These are phyloP conservation scores for Agarophyton chilense DNA, from an alignment of 23 red algal genomes.

Conservation along the genomic window DNA sequence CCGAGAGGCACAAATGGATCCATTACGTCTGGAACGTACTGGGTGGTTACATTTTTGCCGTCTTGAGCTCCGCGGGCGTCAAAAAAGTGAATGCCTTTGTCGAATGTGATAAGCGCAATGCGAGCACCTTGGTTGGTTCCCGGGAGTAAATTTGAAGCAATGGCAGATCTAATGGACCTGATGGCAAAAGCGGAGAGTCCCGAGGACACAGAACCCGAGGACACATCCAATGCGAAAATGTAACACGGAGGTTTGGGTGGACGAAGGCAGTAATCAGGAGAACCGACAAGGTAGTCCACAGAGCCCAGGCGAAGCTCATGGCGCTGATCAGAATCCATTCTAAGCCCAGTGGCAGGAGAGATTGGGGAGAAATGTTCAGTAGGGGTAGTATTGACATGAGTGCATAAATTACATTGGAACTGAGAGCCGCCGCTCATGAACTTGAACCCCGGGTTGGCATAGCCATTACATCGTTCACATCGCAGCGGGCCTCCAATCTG, in stretches of 20 bases:
- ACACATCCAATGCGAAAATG: constrained; percentile 88
- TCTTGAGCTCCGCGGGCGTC: constrained; percentile 67
- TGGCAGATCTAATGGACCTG: constrained; percentile 68
- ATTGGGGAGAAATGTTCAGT: constrained; percentile 82
- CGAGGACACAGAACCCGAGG: constrained; percentile 40
- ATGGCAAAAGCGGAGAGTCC: constrained; percentile 74
- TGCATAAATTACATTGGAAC: constrained; percentile 95
- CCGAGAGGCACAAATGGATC: constrained; percentile 90
- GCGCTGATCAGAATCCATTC: constrained; percentile 78
- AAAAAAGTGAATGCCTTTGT: constrained; percentile 79
- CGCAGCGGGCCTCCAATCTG: constrained; percentile 81
- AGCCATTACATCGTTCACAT: constrained; percentile 90
- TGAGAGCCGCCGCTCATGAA: constrained; percentile 84
- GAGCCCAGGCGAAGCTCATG: constrained; percentile 86
- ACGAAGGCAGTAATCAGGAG: constrained; percentile 76
- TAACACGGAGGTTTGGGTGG: constrained; percentile 69
- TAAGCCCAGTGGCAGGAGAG: constrained; percentile 72
- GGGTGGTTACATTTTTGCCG: constrained; percentile 66
- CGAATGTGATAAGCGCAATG: constrained; percentile 77
- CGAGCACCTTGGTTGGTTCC: constrained; percentile 65
- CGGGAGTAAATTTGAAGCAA: constrained; percentile 51
- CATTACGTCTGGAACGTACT: constrained; percentile 76
- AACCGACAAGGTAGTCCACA: constrained; percentile 92
- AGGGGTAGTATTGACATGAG: constrained; percentile 66
- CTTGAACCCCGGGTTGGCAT: constrained; percentile 93